Evolutionary conservation across 257 asterid species (phyloP), one percentile per base, ranked within the genome.

Genomic region (Salvia rosmarinus): DNA sequence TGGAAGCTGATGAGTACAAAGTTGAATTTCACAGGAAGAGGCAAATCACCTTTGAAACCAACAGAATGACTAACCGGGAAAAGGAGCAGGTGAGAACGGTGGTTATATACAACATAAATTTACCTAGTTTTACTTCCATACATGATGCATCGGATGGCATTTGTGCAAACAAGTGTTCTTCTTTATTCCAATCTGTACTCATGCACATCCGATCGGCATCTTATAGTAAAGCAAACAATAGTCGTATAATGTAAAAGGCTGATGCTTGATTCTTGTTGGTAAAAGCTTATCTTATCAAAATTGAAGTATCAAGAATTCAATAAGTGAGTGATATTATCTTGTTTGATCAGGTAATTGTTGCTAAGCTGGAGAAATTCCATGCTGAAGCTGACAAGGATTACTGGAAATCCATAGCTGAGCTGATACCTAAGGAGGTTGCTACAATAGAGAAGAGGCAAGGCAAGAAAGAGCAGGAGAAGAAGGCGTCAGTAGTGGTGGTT

Each of bases 341-440:
- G 30, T 52, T 62, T 39, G 5, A 49, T 79, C 85, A 92, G 98
- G 80, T 76, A 68, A 79, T 86, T 30, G 67, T 88, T 54, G 88
- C 85, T 20, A 66, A 79, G 70, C 93, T 62, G 64, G 93, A 90
- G 79, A 88, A 87, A 77, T 88, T 92, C 68, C 91, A 86, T 73
- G 95, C 85, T 8, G 97, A 90, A 70, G 96, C 88, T 30, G 95
- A 86, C 81, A 78, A 87, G 83, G 81, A 85, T 63, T 92, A 92
- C 79, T 92, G 98, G 98, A 92, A 87, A 80, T 86, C 97, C 11
- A 85, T 88, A 39, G 90, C 88, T 4, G 93, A 88, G 79, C 84
- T 92, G 32, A 80, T 92, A 35, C 98, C 98, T 0, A 88, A 86
- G 42, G 98, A 92, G 78, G 88, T 90, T 66, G 79, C 88, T 0